phyloP scores from a whole-genome alignment of 805 yeast genomes.

The Tetrapisispora pingtungensis region DNA sequence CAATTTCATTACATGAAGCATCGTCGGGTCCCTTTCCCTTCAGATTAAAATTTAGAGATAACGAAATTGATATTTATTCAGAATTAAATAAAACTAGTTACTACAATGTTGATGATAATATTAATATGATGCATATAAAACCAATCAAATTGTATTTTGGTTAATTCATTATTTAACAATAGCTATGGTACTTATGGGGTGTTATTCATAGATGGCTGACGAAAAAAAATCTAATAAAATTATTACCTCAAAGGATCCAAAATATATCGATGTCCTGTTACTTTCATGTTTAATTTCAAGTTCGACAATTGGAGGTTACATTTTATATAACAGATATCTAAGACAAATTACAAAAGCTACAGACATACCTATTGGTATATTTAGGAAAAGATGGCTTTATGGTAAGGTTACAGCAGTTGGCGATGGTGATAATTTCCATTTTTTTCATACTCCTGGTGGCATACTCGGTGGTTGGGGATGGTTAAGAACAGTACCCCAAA shows the following conservation, averaged over 20 bases:
- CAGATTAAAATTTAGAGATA: too few relatives aligned
- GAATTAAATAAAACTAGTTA: too few relatives aligned
- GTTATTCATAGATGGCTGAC: background rate
- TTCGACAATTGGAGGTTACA: slow-evolving; percentile 34
- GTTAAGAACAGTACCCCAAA: slow-evolving; percentile 58
- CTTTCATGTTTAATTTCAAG: slow-evolving; percentile 30
- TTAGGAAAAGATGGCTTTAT: slow-evolving; percentile 37
- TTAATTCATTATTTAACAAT: too few relatives aligned
- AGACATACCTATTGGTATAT: slow-evolving; percentile 40
- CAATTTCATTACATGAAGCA: too few relatives aligned
- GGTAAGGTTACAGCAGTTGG: slow-evolving; percentile 88
- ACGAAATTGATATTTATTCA: too few relatives aligned
- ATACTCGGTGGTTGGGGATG: slow-evolving; percentile 85
- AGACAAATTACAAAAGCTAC: slow-evolving; percentile 40
- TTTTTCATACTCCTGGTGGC: slow-evolving; percentile 94
- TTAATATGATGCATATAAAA: too few relatives aligned
- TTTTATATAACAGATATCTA: slow-evolving; percentile 38
- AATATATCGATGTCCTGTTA: slow-evolving; percentile 10
- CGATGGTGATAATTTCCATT: slow-evolving; percentile 90
- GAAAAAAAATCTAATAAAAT: background rate
- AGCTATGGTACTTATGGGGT: too few relatives aligned
- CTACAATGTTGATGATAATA: too few relatives aligned
- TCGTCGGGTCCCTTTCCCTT: too few relatives aligned
- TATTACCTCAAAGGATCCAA: background rate
- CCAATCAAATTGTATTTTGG: too few relatives aligned